phyloP scores from a whole-genome alignment of 1,284 basidiomycete species.

The Heterobasidion parviporum region DNA sequence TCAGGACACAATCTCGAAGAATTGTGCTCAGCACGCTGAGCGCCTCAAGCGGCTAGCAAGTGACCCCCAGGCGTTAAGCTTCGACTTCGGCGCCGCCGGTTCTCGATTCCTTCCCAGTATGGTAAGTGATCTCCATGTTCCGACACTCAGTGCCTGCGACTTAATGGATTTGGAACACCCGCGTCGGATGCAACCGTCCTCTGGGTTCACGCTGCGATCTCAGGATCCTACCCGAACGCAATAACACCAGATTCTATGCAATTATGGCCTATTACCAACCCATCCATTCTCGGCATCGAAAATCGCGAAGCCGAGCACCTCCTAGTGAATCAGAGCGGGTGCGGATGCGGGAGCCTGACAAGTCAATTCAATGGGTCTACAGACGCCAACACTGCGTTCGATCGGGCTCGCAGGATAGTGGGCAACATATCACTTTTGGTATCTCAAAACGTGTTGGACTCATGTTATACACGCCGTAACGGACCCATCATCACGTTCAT shows the following conservation, averaged over 20 bases:
- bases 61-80: too few species aligned
- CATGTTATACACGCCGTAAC: constrained; percentile 27
- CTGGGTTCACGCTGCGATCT: too few species aligned
- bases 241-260: too few species aligned
- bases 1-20: background rate
- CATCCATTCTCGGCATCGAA: background rate
- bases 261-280: background rate
- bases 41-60: too few species aligned
- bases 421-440: background rate
- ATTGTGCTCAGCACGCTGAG: background rate
- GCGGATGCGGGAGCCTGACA: background rate
- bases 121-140: background rate
- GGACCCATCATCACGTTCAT: constrained; percentile 24
- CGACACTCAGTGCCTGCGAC: too few species aligned
- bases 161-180: too few species aligned
- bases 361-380: too few species aligned
- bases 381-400: too few species aligned
- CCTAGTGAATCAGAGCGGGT: background rate
- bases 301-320: background rate
- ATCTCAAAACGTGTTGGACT: constrained; percentile 19
- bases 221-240: too few species aligned
- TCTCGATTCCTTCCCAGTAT: too few species aligned
- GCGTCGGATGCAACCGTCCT: too few species aligned
- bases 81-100: too few species aligned
- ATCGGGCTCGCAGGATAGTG: background rate